Percentiles rank a stretch among this genome's conserved stretches.
Conservation (phyloP, 441 rosid genomes). For the Corymbia calophylla region DNA sequence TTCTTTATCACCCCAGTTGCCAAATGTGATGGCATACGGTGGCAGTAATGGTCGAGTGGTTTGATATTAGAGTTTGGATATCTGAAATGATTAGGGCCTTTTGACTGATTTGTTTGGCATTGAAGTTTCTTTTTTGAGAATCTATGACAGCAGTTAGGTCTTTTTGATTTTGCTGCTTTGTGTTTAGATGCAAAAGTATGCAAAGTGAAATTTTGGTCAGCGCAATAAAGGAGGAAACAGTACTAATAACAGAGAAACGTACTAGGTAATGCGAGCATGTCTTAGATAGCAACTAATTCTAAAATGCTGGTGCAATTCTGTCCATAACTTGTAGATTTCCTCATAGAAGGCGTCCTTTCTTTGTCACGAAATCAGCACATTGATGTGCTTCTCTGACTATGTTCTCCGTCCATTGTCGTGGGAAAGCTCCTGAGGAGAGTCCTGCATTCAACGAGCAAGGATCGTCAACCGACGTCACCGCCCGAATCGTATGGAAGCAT, state of each 20-base stretch:
- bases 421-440: not conserved
- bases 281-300: not conserved
- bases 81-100: not conserved
- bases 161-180: not conserved
- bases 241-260: not conserved
- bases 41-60: not conserved
- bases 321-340: not conserved
- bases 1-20: not conserved
- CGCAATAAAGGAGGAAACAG: not conserved
- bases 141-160: not conserved
- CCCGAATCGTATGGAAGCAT: not conserved
- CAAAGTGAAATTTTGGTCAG: not conserved
- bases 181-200: not conserved
- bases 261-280: not conserved
- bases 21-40: too few relatives aligned
- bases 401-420: not conserved
- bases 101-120: not conserved
- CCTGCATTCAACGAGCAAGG: not conserved
- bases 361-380: not conserved
- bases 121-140: not conserved
- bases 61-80: not conserved
- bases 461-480: not conserved
- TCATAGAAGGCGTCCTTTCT: not conserved
- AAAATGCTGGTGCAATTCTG: not conserved
- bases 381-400: not conserved